These are phyloP conservation scores for Tremella yokohamensis DNA, from an alignment of 768 basidiomycete species.

Conservation along the genomic window DNA sequence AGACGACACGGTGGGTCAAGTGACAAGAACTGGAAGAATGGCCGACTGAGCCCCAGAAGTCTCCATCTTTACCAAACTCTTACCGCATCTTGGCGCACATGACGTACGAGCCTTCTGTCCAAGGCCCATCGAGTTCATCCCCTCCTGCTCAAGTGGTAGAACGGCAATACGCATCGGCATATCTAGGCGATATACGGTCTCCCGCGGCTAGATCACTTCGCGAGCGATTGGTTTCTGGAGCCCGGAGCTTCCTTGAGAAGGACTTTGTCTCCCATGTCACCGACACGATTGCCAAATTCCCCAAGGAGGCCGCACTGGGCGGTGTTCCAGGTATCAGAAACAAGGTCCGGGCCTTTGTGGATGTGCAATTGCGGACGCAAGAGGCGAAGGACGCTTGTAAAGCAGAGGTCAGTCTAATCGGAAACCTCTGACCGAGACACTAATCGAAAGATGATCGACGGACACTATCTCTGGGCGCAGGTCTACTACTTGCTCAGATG, in stretches of 20 bases:
- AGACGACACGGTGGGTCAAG: slow-evolving; percentile 32
- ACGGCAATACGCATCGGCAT: slow-evolving; percentile 74
- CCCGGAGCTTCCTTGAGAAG: slow-evolving; percentile 76
- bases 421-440: not conserved
- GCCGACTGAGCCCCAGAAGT: slow-evolving; percentile 31
- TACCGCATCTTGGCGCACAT: slow-evolving; percentile 50
- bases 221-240: slow-evolving; percentile 71
- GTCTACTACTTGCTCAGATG: slow-evolving; percentile 87
- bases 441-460: slow-evolving; percentile 68
- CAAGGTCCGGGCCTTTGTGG: slow-evolving; percentile 80
- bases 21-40: not conserved
- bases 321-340: slow-evolving; percentile 87
- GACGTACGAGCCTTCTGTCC: slow-evolving; percentile 48
- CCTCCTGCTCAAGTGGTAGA: slow-evolving; percentile 64
- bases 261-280: slow-evolving; percentile 64
- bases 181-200: slow-evolving; percentile 61
- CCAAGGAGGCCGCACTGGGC: slow-evolving; percentile 79
- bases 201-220: slow-evolving; percentile 68
- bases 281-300: slow-evolving; percentile 72
- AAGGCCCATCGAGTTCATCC: slow-evolving; percentile 20
- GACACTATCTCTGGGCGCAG: slow-evolving; percentile 87
- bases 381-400: slow-evolving; percentile 79
- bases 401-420: slow-evolving; percentile 64
- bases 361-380: slow-evolving; percentile 60
- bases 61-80: slow-evolving; percentile 46